A percentile compares a stretch with the other conserved stretches of the same genome.
Evolutionary conservation across 148 eudicot genomes (phyloP).

Genomic region (Suaeda aralocaspica): DNA sequence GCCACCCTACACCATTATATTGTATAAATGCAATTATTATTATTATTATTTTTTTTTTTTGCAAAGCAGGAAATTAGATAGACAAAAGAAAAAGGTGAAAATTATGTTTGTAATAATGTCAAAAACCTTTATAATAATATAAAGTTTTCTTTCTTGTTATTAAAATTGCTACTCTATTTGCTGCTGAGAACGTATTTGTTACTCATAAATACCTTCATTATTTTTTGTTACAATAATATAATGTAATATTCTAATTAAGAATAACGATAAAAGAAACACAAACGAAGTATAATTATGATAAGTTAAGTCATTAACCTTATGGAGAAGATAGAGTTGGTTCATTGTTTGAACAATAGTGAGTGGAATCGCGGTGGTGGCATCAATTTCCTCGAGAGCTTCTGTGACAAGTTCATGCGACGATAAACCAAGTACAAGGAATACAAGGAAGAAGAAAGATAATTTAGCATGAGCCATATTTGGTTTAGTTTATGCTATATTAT

Average conservation of each 20-base stretch:
- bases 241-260: not conserved
- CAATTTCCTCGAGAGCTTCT: not conserved
- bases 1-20: constrained; percentile 24
- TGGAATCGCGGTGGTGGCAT: not conserved
- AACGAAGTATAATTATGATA: not conserved
- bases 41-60: not conserved
- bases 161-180: too few species aligned
- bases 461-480: constrained; percentile 37
- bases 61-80: not conserved
- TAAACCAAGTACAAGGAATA: constrained; percentile 33
- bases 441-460: constrained; percentile 25
- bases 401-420: constrained; percentile 21
- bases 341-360: not conserved
- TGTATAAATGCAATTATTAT: constrained; percentile 9
- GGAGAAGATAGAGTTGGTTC: constrained; percentile 8
- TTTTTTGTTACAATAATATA: too few species aligned
- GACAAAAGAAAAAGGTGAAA: not conserved
- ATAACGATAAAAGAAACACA: not conserved
- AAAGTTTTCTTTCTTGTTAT: too few species aligned
- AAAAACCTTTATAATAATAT: too few species aligned
- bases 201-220: too few species aligned
- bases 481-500: not conserved
- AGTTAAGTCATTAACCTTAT: constrained; percentile 30
- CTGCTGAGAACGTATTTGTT: too few species aligned
- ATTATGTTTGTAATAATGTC: too few species aligned